A percentile compares a stretch with the other conserved stretches of the same genome.
These are phyloP conservation scores for Mrakia frigida DNA, from an alignment of 768 basidiomycete genomes.

Conservation along the genomic window DNA sequence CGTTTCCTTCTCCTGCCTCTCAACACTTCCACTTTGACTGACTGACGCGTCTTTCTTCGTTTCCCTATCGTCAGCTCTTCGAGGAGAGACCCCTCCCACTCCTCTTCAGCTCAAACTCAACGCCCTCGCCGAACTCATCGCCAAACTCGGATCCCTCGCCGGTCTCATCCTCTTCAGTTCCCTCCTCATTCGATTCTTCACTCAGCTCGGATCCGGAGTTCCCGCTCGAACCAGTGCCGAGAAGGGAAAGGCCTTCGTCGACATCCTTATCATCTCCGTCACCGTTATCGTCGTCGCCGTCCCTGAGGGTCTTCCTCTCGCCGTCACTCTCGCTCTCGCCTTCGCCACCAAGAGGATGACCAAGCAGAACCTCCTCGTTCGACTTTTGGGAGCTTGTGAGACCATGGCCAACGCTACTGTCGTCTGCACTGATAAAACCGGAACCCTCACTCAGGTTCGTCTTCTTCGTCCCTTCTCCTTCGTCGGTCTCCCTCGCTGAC, in stretches of 20 bases:
- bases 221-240: constrained; percentile 21
- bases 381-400: constrained; percentile 92
- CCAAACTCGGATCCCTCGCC: constrained; percentile 76
- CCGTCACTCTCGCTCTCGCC: constrained; percentile 90
- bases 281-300: constrained; percentile 65
- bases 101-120: constrained; percentile 94
- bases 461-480: not conserved
- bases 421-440: constrained; percentile 86
- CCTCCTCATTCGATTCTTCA: constrained; percentile 92
- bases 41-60: not conserved
- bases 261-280: constrained; percentile 33
- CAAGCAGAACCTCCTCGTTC: constrained; percentile 85
- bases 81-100: constrained; percentile 78
- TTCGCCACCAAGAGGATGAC: constrained; percentile 99
- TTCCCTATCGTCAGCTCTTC: constrained; percentile 64
- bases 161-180: constrained; percentile 74
- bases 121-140: constrained; percentile 86
- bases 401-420: constrained; percentile 85
- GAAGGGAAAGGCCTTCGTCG: constrained; percentile 33
- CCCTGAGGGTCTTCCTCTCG: constrained; percentile 88
- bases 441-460: constrained; percentile 65
- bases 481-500: not conserved
- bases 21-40: not conserved
- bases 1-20: not conserved
- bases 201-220: constrained; percentile 58